A percentile compares a stretch with the other conserved stretches of the same genome.
phyloP scores from a whole-genome alignment of 768 basidiomycete species.

The Leccinum longicurvipes region DNA sequence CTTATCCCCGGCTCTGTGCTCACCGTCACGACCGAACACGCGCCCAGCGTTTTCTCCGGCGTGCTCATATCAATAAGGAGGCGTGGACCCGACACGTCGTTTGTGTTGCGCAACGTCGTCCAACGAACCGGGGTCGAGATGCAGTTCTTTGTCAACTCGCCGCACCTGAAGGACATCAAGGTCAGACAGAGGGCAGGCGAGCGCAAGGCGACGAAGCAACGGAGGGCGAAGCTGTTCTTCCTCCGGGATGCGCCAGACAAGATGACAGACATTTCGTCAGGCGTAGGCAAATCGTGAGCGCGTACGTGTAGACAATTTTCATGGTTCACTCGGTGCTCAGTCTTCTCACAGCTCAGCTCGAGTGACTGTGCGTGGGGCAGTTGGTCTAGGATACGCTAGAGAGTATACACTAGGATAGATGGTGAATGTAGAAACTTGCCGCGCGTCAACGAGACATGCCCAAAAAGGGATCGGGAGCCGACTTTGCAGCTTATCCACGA shows the following conservation, averaged over 20 bases:
- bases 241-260: slow-evolving; percentile 79
- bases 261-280: slow-evolving; percentile 71
- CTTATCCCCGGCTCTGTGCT: slow-evolving; percentile 85
- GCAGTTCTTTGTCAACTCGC: slow-evolving; percentile 84
- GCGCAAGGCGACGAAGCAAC: slow-evolving; percentile 49
- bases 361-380: background rate
- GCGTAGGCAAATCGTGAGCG: slow-evolving; percentile 30
- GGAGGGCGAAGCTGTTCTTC: slow-evolving; percentile 81
- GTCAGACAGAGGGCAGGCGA: slow-evolving; percentile 59
- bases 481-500: slow-evolving; percentile 13
- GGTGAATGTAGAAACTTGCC: background rate
- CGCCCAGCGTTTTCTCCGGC: slow-evolving; percentile 83
- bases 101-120: slow-evolving; percentile 85
- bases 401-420: slow-evolving; percentile 9
- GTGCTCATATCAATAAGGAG: slow-evolving; percentile 81
- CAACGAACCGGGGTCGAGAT: slow-evolving; percentile 91
- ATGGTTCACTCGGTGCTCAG: slow-evolving; percentile 2
- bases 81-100: slow-evolving; percentile 83
- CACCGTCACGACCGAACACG: slow-evolving; percentile 70
- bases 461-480: slow-evolving; percentile 15
- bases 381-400: background rate
- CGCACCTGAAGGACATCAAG: slow-evolving; percentile 84
- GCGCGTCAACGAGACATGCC: slow-evolving; percentile 3
- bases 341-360: slow-evolving; percentile 3
- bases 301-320: slow-evolving; percentile 9